A percentile compares a stretch with the other conserved stretches of the same genome.
These are phyloP conservation scores for Tagetes erecta DNA, from an alignment of 129 eudicot genomes.

Conservation along the genomic window DNA sequence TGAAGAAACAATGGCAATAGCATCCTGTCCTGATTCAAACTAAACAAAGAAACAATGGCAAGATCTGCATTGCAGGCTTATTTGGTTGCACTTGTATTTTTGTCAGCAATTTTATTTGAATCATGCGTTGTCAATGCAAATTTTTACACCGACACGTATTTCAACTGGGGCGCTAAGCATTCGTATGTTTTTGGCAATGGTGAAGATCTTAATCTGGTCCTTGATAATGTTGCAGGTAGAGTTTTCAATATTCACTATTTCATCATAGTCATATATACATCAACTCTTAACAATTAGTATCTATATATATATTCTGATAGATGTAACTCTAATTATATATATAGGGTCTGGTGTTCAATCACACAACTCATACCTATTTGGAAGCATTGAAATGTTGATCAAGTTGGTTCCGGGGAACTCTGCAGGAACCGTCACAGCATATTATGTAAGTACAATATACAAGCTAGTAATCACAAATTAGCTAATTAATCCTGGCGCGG, in stretches of 20 bases:
- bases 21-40: constrained; percentile 15
- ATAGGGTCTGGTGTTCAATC: constrained; percentile 65
- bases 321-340: neutral
- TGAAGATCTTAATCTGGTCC: constrained; percentile 45
- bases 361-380: constrained; percentile 47
- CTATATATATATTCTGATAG: too few species aligned
- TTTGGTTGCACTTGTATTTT: constrained; percentile 22
- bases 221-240: constrained; percentile 54
- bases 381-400: constrained; percentile 60
- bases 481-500: too few species aligned
- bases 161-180: constrained; percentile 50
- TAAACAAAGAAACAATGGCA: neutral
- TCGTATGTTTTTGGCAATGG: constrained; percentile 35
- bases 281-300: too few species aligned
- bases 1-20: constrained; percentile 17
- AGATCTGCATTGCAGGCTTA: constrained; percentile 5
- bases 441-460: constrained; percentile 45
- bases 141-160: constrained; percentile 33
- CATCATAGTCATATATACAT: too few species aligned
- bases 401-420: constrained; percentile 64
- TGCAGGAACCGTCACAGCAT: constrained; percentile 78
- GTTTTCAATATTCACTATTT: neutral
- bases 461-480: too few species aligned
- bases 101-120: constrained; percentile 37
- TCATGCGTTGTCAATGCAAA: constrained; percentile 38